These are phyloP conservation scores for Penicillium egyptiacum DNA, from an alignment of 495 filamentous ascomycete species.

Conservation along the genomic window DNA sequence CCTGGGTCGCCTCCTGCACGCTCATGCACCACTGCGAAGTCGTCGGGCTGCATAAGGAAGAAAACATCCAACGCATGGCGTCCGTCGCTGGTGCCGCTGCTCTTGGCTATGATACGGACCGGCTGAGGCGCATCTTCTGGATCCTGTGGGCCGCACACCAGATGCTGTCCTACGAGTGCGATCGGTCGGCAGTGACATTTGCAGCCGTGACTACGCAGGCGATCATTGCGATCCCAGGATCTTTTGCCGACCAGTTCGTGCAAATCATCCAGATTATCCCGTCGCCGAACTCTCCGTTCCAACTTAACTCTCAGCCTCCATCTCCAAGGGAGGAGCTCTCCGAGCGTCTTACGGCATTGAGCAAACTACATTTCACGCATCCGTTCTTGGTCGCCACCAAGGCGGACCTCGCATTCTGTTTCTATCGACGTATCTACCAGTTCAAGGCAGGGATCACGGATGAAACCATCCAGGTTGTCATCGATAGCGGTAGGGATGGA, in stretches of 20 bases:
- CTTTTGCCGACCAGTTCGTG: constrained; percentile 34
- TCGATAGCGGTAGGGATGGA: constrained; percentile 29
- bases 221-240: constrained; percentile 21
- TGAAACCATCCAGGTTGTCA: constrained; percentile 22
- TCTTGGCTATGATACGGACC: constrained; percentile 31
- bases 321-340: constrained; percentile 27
- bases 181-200: constrained; percentile 30
- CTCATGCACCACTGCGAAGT: constrained; percentile 34
- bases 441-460: constrained; percentile 27
- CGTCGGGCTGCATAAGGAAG: constrained; percentile 33
- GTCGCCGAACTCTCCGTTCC: constrained; percentile 30
- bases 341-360: constrained; percentile 23
- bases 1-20: constrained; percentile 41
- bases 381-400: constrained; percentile 35
- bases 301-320: constrained; percentile 17
- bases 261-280: constrained; percentile 34
- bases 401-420: constrained; percentile 34
- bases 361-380: constrained; percentile 21
- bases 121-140: constrained; percentile 36
- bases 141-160: constrained; percentile 34
- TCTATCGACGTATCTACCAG: constrained; percentile 37
- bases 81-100: constrained; percentile 22
- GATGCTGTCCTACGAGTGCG: constrained; percentile 37
- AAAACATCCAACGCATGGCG: constrained; percentile 31
- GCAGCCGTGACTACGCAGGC: constrained; percentile 28